Evolutionary conservation across 2,329 filamentous ascomycete genomes (phyloP).

Genomic region (Penicillium polonicum): DNA sequence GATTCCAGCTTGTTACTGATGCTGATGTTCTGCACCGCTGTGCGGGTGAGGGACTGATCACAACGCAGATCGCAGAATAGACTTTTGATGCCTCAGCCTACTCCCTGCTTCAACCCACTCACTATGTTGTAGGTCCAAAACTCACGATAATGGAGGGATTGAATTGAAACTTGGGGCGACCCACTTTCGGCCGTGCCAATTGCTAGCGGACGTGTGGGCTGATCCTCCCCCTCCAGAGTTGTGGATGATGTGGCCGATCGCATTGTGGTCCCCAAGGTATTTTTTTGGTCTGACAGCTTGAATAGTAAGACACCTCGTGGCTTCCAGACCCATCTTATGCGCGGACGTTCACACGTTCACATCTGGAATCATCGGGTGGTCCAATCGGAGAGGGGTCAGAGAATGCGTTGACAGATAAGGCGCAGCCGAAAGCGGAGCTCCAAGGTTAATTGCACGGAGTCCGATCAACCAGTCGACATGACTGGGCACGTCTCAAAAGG

Average conservation of each 20-base stretch:
- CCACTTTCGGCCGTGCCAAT: slow-evolving; percentile 65
- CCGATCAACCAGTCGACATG: slow-evolving; percentile 63
- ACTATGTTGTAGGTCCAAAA: slow-evolving; percentile 56
- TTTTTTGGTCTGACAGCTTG: slow-evolving; percentile 70
- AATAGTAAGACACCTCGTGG: slow-evolving; percentile 66
- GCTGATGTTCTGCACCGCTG: background rate
- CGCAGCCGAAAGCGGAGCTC: slow-evolving; percentile 68
- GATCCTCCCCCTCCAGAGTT: slow-evolving; percentile 73
- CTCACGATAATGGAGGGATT: slow-evolving; percentile 57
- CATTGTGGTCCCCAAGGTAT: slow-evolving; percentile 70
- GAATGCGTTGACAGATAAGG: slow-evolving; percentile 54
- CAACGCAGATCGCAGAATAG: slow-evolving; percentile 8
- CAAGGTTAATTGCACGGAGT: slow-evolving; percentile 59
- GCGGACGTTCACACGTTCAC: slow-evolving; percentile 61
- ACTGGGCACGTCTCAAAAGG: slow-evolving; percentile 53
- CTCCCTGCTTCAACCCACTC: background rate
- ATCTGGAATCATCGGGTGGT: slow-evolving; percentile 74
- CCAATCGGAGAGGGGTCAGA: background rate
- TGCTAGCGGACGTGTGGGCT: slow-evolving; percentile 47
- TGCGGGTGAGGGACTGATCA: slow-evolving; percentile 2
- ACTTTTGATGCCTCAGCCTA: slow-evolving; percentile 12
- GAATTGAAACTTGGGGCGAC: slow-evolving; percentile 79
- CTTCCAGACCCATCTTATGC: slow-evolving; percentile 79
- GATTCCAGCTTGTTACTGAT: background rate
- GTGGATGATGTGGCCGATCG: slow-evolving; percentile 68